A percentile compares a stretch with the other conserved stretches of the same genome.
These are phyloP conservation scores for Zygoascus ofunaensis DNA, from an alignment of 805 yeast species.

Conservation along the genomic window DNA sequence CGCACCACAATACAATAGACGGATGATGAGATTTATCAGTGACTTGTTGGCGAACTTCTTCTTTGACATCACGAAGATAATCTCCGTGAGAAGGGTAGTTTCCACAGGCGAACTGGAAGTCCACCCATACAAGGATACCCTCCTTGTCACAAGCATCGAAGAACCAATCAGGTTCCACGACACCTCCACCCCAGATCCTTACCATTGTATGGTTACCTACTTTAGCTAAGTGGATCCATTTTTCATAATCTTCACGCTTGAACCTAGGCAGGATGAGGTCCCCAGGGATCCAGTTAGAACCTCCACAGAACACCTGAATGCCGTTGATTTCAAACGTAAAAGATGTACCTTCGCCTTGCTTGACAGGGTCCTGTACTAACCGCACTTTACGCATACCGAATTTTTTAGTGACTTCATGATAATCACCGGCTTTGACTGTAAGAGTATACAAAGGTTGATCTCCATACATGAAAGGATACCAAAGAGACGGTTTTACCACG, in stretches of 20 bases:
- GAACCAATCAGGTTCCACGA: constrained; percentile 34
- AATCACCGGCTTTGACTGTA: neutral
- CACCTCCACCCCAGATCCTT: constrained; percentile 43
- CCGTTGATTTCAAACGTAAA: constrained; percentile 36
- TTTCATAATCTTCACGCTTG: constrained; percentile 26
- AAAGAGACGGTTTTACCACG: no score
- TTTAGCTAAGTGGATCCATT: constrained; percentile 29
- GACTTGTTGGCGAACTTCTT: constrained; percentile 34
- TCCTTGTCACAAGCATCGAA: constrained; percentile 35
- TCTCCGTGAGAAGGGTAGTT: constrained; percentile 37
- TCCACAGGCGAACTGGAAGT: constrained; percentile 48
- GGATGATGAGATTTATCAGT: constrained; percentile 34
- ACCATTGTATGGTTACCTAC: constrained; percentile 37
- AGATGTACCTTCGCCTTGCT: constrained; percentile 28
- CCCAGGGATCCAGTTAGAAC: constrained; percentile 42
- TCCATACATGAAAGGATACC: neutral
- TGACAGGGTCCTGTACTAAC: constrained; percentile 32
- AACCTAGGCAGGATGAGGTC: constrained; percentile 33
- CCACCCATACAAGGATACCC: constrained; percentile 44
- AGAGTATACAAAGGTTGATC: neutral
- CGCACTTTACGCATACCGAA: constrained; percentile 34
- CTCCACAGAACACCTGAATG: constrained; percentile 31
- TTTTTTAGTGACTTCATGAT: neutral
- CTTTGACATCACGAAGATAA: constrained; percentile 29
- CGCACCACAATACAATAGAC: constrained; percentile 32